A percentile compares a stretch with the other conserved stretches of the same genome.
Conservation (phyloP, 2,329 filamentous ascomycete species). For the Pseudogymnoascus sp. region DNA sequence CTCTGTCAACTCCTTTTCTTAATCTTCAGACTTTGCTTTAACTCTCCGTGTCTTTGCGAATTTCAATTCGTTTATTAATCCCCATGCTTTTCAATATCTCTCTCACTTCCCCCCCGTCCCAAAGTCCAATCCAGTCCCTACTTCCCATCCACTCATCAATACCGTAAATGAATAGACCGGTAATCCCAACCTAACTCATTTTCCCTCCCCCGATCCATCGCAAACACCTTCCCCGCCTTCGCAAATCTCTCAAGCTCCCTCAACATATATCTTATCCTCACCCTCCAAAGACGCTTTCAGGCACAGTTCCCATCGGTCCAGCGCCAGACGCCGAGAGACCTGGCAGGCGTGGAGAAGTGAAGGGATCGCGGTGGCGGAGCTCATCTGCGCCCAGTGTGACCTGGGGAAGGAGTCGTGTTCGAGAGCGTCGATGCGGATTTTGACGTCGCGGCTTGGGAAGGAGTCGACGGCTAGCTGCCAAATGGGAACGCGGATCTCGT, state of each 20-base stretch:
- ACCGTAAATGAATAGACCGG: too few relatives aligned
- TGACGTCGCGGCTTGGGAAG: background rate
- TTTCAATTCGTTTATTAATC: background rate
- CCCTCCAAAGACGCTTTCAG: background rate
- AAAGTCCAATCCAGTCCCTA: too few relatives aligned
- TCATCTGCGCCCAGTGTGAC: background rate
- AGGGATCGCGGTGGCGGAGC: background rate
- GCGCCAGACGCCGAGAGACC: background rate
- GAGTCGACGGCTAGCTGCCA: background rate
- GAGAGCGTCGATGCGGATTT: background rate
- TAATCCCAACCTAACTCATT: too few relatives aligned
- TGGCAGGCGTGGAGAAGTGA: background rate
- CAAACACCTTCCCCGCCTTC: too few relatives aligned
- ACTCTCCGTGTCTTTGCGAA: background rate
- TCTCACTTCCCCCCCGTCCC: too few relatives aligned
- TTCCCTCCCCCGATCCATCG: too few relatives aligned
- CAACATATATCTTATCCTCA: background rate
- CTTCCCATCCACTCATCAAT: too few relatives aligned
- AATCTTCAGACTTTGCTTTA: background rate
- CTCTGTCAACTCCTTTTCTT: background rate
- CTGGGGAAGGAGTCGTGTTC: too few relatives aligned
- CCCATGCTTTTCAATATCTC: background rate
- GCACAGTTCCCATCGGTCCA: background rate
- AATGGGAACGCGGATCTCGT: background rate
- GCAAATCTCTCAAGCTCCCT: too few relatives aligned